Evolutionary conservation across 495 filamentous ascomycete genomes (phyloP), one percentile per base, ranked within the genome.

Genomic region (Xylaria curta): DNA sequence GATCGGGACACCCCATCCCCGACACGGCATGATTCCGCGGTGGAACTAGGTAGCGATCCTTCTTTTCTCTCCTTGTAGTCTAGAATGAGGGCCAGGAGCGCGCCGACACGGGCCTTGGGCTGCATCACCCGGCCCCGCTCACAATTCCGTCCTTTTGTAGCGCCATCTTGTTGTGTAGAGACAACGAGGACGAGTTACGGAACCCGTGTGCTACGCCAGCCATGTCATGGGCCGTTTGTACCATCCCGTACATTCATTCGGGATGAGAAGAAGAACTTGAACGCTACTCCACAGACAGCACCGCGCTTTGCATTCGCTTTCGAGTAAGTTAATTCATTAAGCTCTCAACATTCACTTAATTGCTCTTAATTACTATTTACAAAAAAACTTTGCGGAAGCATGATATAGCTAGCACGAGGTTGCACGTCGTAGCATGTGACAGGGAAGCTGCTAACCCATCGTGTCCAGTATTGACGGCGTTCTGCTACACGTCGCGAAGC

Each of bases 391-490:
- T 24, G 62, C n/a, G 46, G 40, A 42, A 38, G n/a, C 12, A 10
- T 6, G 19, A 61, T 54, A n/a, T 4, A 21, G 12, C 31, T 40
- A 24, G 24, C 19, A 54, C 51, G 13, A n/a, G 28, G 12, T 36
- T 59, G 31, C n/a, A n/a, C 31, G 8, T 54, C 38, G 3, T 53
- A 15, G 13, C 8, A 28, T 24, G 44, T 51, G 24, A 4, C n/a
- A 38, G 47, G 12, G 28, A 49, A 49, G 66, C 73, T 60, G 68
- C 74, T 71, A 9, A 71, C 58, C 51, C 65, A 68, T 70, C 63
- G 33, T 28, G 15, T 56, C 21, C 65, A 97, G 94, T 80, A 97
- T 98, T 77, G 96, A 99, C 79, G 97, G 97, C 71, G 97, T 99
- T 33, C 91, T 99, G 24, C 86, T 97, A n/a, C 94, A 94, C 78